Conservation (phyloP, 83 land plant genomes). For the Thuja plicata region DNA sequence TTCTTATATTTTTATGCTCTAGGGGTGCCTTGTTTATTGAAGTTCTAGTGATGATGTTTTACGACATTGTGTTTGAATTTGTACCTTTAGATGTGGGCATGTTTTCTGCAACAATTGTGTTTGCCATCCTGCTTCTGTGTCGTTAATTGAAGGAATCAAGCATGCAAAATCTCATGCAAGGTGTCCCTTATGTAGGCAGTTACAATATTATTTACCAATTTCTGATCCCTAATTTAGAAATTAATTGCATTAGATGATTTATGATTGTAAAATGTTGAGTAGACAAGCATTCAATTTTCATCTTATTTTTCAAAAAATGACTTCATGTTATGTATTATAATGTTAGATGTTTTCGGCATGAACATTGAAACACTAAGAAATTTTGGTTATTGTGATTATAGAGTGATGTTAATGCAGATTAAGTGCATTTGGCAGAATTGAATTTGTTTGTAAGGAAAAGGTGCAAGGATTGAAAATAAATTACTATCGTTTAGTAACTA, state of each 20-base stretch:
- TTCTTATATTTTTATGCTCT: not conserved
- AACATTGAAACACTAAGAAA: not conserved
- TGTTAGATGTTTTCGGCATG: not conserved
- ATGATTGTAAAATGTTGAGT: not conserved
- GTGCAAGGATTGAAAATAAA: not conserved
- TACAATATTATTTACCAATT: not conserved
- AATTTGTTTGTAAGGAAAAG: constrained; percentile 27
- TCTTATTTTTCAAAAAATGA: not conserved
- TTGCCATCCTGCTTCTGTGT: constrained; percentile 46
- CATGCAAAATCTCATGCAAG: constrained; percentile 20
- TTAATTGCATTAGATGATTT: not conserved
- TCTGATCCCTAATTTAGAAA: not conserved
- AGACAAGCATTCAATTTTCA: not conserved
- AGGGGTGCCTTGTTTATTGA: not conserved
- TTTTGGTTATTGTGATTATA: constrained; percentile 7
- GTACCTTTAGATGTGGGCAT: too few relatives aligned
- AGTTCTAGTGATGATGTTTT: not conserved
- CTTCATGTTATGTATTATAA: not conserved
- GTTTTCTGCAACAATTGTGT: too few relatives aligned
- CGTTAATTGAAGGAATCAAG: constrained; percentile 31
- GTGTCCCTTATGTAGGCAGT: too few relatives aligned
- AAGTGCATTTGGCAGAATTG: constrained; percentile 36
- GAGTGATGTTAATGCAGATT: constrained; percentile 35
- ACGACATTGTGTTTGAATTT: constrained; percentile 51
- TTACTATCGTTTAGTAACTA: not conserved